phyloP scores from a whole-genome alignment of 2,329 filamentous ascomycete genomes.

The Gliomastix tumulicola region DNA sequence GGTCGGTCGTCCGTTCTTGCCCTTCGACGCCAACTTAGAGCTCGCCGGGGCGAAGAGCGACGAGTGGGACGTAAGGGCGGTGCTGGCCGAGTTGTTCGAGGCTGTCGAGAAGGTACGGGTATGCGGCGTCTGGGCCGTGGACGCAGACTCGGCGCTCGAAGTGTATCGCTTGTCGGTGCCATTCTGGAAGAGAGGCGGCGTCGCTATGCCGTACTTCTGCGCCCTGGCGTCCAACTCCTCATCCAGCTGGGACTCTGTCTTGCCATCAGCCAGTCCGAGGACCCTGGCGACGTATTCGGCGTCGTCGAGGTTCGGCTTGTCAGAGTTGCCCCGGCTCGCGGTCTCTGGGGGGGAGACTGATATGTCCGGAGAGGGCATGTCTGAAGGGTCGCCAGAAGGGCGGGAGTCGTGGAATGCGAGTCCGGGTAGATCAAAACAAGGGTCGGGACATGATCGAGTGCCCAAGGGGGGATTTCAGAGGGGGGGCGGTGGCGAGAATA shows the following conservation, averaged over 20 bases:
- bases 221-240: constrained; percentile 25
- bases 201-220: constrained; percentile 24
- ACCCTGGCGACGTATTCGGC: constrained; percentile 30
- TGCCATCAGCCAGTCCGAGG: constrained; percentile 20
- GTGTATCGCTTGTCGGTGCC: constrained; percentile 24
- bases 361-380: no score
- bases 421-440: no score
- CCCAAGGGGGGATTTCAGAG: no score
- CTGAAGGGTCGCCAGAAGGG: no score
- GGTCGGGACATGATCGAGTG: no score
- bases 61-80: constrained; percentile 33
- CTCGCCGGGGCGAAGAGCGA: constrained; percentile 23
- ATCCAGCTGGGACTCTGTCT: constrained; percentile 31
- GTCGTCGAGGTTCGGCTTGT: no score
- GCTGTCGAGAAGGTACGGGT: constrained; percentile 36
- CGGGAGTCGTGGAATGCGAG: no score
- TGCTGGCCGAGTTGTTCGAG: constrained; percentile 31
- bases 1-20: constrained; percentile 14
- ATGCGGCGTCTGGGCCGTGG: constrained; percentile 29
- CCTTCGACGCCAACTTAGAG: constrained; percentile 6
- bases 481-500: no score
- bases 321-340: neutral
- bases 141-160: constrained; percentile 33
- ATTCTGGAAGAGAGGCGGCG: constrained; percentile 10
- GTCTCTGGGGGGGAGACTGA: neutral